Percentiles rank a stretch among this genome's conserved stretches.
Evolutionary conservation across 148 eudicot genomes (phyloP).

Genomic region (Vaccinium corymbosum): DNA sequence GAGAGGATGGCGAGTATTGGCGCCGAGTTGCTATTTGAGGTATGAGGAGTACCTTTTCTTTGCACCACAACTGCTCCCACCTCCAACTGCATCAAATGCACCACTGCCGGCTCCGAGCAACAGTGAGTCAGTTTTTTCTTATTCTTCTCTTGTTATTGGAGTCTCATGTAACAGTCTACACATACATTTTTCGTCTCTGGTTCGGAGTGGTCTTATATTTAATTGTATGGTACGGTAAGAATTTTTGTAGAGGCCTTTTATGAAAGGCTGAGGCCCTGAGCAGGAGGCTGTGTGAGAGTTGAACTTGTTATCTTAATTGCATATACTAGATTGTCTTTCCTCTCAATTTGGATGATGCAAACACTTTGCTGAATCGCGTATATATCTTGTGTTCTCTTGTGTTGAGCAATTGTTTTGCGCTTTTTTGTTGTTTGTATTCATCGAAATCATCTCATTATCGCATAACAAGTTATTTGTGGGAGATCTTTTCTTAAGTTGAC

Average conservation of each 20-base stretch:
- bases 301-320: background rate
- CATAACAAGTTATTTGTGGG: too few relatives aligned
- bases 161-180: background rate
- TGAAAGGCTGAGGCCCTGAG: background rate
- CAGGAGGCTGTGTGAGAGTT: background rate
- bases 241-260: background rate
- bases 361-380: background rate
- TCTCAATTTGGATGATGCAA: background rate
- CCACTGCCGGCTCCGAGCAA: background rate
- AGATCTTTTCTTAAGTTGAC: too few relatives aligned
- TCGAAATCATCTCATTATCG: too few relatives aligned
- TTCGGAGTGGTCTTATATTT: background rate
- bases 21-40: background rate
- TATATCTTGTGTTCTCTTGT: too few relatives aligned
- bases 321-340: background rate
- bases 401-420: too few relatives aligned
- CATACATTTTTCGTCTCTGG: background rate
- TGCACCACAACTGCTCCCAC: background rate
- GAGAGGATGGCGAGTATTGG: background rate
- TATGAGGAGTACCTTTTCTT: constrained; percentile 11
- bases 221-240: background rate
- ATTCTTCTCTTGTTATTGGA: background rate
- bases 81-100: background rate
- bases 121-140: background rate
- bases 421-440: too few relatives aligned